phyloP scores from a whole-genome alignment of 2,329 filamentous ascomycete genomes.

The Hypomyces perniciosus region DNA sequence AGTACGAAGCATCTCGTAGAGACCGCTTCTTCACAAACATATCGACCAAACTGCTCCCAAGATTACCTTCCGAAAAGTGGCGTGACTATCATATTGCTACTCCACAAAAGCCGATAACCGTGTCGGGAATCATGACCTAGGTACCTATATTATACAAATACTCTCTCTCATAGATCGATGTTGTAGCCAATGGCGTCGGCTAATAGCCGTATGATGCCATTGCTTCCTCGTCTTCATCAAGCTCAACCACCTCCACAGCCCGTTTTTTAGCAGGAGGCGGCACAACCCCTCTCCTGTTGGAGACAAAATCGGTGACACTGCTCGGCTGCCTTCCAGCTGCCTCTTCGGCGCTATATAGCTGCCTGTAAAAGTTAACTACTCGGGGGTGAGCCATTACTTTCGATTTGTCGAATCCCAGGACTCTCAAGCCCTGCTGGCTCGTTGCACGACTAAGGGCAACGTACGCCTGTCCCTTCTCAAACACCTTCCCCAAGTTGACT shows the following conservation, averaged over 20 bases:
- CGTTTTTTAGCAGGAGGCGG: conserved; percentile 13
- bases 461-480: conserved; percentile 97
- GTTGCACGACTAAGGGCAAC: conserved; percentile 93
- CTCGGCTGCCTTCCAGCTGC: conserved; percentile 28
- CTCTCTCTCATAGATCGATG: not conserved
- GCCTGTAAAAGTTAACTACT: conserved; percentile 79
- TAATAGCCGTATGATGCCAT: conserved; percentile 41
- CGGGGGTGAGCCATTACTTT: conserved; percentile 93
- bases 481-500: conserved; percentile 85
- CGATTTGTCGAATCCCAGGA: conserved; percentile 76
- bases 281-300: conserved; percentile 26
- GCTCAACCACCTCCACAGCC: conserved; percentile 20
- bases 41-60: too few species aligned
- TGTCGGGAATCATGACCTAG: too few species aligned
- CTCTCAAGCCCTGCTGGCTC: conserved; percentile 78
- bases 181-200: not conserved
- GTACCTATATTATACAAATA: conserved; percentile 6
- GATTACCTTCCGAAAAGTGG: too few species aligned
- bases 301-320: conserved; percentile 36
- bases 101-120: too few species aligned
- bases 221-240: conserved; percentile 47
- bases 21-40: too few species aligned
- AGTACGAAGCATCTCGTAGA: too few species aligned
- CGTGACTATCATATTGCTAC: too few species aligned
- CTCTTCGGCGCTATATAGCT: conserved; percentile 68